Conservation (phyloP, 495 filamentous ascomycete species). For the Diplogelasinospora grovesii region DNA sequence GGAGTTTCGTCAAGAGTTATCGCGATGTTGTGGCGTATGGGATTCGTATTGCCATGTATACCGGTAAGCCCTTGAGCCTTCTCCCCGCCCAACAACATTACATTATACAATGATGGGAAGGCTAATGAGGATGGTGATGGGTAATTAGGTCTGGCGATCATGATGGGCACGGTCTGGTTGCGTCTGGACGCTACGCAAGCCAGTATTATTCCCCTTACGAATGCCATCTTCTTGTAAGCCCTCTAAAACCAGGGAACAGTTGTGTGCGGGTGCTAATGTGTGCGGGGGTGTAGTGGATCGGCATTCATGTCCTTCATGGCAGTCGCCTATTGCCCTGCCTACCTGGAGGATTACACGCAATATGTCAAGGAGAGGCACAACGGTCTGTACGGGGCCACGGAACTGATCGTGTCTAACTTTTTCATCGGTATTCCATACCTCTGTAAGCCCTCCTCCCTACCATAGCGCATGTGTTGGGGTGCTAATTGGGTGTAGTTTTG, state of each 20-base stretch:
- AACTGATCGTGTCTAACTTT: conserved; percentile 72
- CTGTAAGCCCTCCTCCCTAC: conserved; percentile 33
- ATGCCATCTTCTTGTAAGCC: conserved; percentile 54
- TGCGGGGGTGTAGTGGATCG: conserved; percentile 48
- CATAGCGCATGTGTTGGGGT: no score
- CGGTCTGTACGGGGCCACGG: conserved; percentile 66
- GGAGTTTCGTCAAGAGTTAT: conserved; percentile 72
- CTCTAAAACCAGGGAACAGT: conserved; percentile 13
- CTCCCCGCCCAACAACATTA: no score
- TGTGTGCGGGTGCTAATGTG: neutral
- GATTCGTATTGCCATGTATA: conserved; percentile 76
- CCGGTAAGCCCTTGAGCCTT: conserved; percentile 45
- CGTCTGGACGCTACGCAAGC: conserved; percentile 56
- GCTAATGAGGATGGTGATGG: no score
- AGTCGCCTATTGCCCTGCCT: conserved; percentile 76
- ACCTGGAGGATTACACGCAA: conserved; percentile 66
- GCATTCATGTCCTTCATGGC: conserved; percentile 94
- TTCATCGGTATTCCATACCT: conserved; percentile 74
- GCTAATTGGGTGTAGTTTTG: no score
- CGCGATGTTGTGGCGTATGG: conserved; percentile 77
- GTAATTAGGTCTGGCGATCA: conserved; percentile 56
- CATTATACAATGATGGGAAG: no score
- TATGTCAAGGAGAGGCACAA: conserved; percentile 77
- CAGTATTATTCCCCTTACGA: conserved; percentile 70
- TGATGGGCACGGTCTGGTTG: conserved; percentile 86